phyloP scores from a whole-genome alignment of 2,329 filamentous ascomycete genomes.

The Chaetomiaceae sp. region DNA sequence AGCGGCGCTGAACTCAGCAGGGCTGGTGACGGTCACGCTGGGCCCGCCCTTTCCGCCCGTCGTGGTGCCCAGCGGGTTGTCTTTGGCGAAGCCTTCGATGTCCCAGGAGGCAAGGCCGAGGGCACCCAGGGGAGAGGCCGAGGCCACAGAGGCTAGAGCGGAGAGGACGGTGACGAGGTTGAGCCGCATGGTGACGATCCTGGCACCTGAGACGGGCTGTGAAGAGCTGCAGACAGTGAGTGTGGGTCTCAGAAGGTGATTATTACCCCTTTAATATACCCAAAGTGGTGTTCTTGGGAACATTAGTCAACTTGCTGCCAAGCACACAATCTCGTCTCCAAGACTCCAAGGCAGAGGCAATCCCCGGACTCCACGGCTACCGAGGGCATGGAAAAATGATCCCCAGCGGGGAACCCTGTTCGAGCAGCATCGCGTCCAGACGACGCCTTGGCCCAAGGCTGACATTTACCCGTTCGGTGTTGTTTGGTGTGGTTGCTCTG shows the following conservation, averaged over 20 bases:
- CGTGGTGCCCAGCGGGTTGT: conserved; percentile 37
- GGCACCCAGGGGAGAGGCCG: conserved; percentile 4
- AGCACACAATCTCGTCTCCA: not conserved
- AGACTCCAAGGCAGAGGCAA: not conserved
- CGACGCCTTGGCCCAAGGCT: not conserved
- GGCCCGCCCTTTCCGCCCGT: conserved; percentile 43
- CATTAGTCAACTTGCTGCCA: not conserved
- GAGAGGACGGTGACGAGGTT: conserved; percentile 9
- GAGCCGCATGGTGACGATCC: conserved; percentile 14
- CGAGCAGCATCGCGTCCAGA: not conserved
- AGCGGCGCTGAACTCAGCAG: conserved; percentile 40
- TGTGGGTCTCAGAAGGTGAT: not conserved
- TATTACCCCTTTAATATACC: not conserved
- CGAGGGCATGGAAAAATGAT: conserved; percentile 10
- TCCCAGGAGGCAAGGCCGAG: conserved; percentile 21
- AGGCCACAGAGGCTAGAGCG: not conserved
- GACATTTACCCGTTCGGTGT: conserved; percentile 12
- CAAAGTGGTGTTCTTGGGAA: too few species aligned
- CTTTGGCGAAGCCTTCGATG: conserved; percentile 28
- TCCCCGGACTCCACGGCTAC: not conserved
- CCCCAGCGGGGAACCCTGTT: conserved; percentile 20
- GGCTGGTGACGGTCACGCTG: conserved; percentile 42
- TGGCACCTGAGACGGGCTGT: not conserved
- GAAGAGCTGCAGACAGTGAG: not conserved
- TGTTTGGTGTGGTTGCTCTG: not conserved